phyloP scores from a whole-genome alignment of 1,139 yeast genomes.

The Kodamaea sp. region DNA sequence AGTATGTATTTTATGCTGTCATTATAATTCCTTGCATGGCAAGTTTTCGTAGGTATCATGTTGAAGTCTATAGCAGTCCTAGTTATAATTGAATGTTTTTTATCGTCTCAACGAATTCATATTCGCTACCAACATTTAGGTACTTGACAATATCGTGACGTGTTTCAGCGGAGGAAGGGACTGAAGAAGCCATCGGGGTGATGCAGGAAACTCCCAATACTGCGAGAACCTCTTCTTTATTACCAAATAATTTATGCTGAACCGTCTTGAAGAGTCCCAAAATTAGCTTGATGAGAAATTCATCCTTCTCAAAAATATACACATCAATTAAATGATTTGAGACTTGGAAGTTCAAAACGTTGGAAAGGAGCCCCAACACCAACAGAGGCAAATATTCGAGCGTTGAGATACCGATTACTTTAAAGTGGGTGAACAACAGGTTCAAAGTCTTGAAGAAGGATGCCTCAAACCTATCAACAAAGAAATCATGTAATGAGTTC shows the following conservation, averaged over 20 bases:
- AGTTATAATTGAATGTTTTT: slow-evolving; percentile 23
- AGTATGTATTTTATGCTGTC: too few species aligned
- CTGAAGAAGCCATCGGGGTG: neutral
- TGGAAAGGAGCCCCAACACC: slow-evolving; percentile 21
- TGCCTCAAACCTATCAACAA: slow-evolving; percentile 44
- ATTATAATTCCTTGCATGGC: too few species aligned
- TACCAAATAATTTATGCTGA: slow-evolving; percentile 56
- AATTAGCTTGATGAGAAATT: slow-evolving; percentile 47
- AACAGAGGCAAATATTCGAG: slow-evolving; percentile 27
- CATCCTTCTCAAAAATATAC: slow-evolving; percentile 56
- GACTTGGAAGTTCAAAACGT: slow-evolving; percentile 27
- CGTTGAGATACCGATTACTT: slow-evolving; percentile 35
- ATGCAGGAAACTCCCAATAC: slow-evolving; percentile 33
- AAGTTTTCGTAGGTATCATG: too few species aligned
- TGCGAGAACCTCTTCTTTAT: slow-evolving; percentile 43
- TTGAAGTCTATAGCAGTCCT: too few species aligned
- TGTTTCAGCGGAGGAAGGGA: neutral
- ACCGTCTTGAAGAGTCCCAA: slow-evolving; percentile 49
- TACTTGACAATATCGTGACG: slow-evolving; percentile 21
- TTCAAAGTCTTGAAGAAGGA: slow-evolving; percentile 47
- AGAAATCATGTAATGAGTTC: slow-evolving; percentile 16
- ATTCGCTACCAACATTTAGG: slow-evolving; percentile 50
- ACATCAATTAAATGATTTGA: slow-evolving; percentile 50
- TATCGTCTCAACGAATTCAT: slow-evolving; percentile 47
- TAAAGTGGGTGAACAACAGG: slow-evolving; percentile 52